Percentiles rank a stretch among this genome's conserved stretches.
Conservation (phyloP, 2,329 filamentous ascomycete species). For the Magnaporthiopsis incrustans region DNA sequence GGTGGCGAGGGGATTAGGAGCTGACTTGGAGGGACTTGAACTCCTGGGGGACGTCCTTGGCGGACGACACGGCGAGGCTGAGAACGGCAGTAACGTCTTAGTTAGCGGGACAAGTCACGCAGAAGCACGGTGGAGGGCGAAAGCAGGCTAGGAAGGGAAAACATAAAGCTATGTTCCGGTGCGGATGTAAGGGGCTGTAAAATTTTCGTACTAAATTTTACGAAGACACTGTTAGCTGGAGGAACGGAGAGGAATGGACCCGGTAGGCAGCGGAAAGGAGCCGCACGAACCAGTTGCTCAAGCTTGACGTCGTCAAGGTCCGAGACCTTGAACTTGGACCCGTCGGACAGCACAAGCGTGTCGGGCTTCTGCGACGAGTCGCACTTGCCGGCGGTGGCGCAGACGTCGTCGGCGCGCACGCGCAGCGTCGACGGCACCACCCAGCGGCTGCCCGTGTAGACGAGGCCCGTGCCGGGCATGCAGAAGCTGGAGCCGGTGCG, state of each 20-base stretch:
- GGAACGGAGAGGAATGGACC: no score
- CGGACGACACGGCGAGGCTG: neutral
- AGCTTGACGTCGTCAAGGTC: neutral
- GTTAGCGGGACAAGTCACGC: neutral
- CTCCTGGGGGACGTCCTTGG: slow-evolving; percentile 1
- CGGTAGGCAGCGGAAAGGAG: no score
- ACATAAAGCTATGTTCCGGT: neutral
- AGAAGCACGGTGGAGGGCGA: neutral
- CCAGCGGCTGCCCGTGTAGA: neutral
- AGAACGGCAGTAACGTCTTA: neutral
- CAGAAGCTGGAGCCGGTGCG: neutral
- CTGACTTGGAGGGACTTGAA: neutral
- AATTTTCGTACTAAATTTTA: neutral
- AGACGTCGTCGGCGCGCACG: neutral
- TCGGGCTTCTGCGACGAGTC: neutral
- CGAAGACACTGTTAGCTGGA: neutral
- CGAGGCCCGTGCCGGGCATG: neutral
- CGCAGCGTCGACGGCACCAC: neutral
- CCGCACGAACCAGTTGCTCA: neutral
- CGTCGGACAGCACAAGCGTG: slow-evolving; percentile 1
- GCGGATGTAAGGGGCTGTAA: neutral
- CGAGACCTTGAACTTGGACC: neutral
- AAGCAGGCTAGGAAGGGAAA: no score
- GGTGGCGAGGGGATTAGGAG: neutral
- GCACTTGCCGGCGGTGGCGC: neutral